Base-by-base conservation (phyloP, 495 filamentous ascomycete genomes). In the Entonaema liquescens region DNA sequence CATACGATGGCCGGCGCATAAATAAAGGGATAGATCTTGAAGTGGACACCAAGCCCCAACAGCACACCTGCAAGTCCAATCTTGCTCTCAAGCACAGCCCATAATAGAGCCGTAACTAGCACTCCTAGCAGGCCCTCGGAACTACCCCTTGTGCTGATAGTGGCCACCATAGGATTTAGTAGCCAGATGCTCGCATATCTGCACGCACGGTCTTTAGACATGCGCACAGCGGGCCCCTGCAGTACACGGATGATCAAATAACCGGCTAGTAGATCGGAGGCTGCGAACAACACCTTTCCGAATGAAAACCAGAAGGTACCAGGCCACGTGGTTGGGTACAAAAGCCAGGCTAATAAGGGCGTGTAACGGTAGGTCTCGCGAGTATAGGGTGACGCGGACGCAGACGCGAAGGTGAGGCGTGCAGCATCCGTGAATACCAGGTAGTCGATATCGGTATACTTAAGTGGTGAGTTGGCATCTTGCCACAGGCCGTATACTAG, bases 361-460 rank as follows among this genome's bases (percentile, higher is more conserved):
- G 95, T 98, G 82, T 99, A 99, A 61, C 95, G 92, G 80, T 99
- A 99, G 0, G 95, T 99, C 74, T 95, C 95, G 33, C 95, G 87
- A 23, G 84, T 81, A 78, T 99, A 99, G 0, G 95, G 95, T 2
- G 92, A 92, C 36, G 76, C 66, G 4, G 80, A 77, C 2, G 53
- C 23, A 9, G 71, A 59, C 13, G 67, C 28, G 58, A 77, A 77
- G 44, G 92, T 85, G 77, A 90, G 94, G 66, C 91, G 92, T 7
- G 96, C 87, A 9, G 95, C 95, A 77, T 97, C 94, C n/a, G 96
- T 98, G 84, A 99, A 99, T 67, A 99, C 95, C 72, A 92, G 89
- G 83, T 99, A 99, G 86, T 99, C 95, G 76, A 99, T 97, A 80
- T 99, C 95, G 59, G 96, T 99, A 85, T 98, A 99, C 80, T 97